Base-by-base conservation (phyloP, 345 rosid species). In the Psidium guajava region DNA sequence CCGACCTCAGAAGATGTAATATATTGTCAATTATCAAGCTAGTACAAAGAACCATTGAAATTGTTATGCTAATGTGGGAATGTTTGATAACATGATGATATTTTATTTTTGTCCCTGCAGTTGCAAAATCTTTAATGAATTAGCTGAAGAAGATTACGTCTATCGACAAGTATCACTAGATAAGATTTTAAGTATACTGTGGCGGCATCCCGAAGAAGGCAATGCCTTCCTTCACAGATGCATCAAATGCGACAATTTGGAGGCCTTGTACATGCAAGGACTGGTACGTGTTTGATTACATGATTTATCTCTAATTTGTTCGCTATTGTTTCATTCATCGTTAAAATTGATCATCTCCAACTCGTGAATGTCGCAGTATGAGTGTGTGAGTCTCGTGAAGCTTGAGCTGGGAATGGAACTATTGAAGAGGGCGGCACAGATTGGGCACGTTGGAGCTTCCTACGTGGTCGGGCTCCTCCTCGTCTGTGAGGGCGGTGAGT, bases 401-500 rank as follows among this genome's bases (percentile, higher is more conserved):
- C 0, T 32, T 69, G 47, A 69, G 25, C 24, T 69, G 4, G 77
- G 77, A 32, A 69, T 69, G 77, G 13, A 32, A 47, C 6, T 69
- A 32, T 16, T 69, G 47, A 69, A 69, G 77, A 32, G 77, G 24
- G 25, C 13, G 3, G 47, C 77, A 18, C 6, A 18, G 3, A 18
- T 69, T 0, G 13, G 77, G 47, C 77, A 69, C 47, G 22, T 69
- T 4, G 47, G 47, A 69, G 77, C 47, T 36, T 69, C 77, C 77
- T 69, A 69, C 0, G 3, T 32, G 0, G 0, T 36, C 3, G 3
- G 1, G 47, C 77, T 69, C 47, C 0, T 69, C 25, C 13, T 32
- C 0, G 0, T 69, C 1, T 1, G 3, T 3, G 0, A 8, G 12
- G 47, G 6, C 9, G 77, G 47, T 4, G 47, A 69, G 47, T 32